Conservation (phyloP, 2,329 filamentous ascomycete genomes). For the Diaporthe sp. region DNA sequence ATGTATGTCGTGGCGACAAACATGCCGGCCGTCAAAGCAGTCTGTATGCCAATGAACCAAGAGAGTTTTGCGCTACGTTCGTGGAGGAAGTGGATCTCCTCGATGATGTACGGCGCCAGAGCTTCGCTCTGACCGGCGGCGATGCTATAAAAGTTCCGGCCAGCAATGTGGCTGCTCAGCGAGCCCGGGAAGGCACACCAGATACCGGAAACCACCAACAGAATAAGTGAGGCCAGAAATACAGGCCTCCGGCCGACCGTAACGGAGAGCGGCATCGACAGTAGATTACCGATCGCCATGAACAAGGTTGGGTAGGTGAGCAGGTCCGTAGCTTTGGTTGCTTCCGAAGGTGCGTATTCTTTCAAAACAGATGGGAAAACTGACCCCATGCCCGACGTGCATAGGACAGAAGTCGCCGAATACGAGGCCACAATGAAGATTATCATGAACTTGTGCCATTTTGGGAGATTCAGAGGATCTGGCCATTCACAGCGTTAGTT, state of each 20-base stretch:
- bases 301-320: neutral
- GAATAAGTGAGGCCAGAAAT: neutral
- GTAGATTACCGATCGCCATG: neutral
- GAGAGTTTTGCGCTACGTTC: constrained; percentile 1
- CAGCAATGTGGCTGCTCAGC: neutral
- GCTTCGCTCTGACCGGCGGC: constrained; percentile 4
- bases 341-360: neutral
- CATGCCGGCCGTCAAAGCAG: neutral
- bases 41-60: constrained; percentile 11
- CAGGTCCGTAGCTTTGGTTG: neutral
- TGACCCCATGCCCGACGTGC: neutral
- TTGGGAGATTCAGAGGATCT: neutral
- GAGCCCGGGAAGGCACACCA: constrained; percentile 1
- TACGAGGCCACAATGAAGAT: neutral
- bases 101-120: neutral
- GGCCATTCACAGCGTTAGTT: neutral
- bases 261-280: neutral
- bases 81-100: constrained; percentile 18
- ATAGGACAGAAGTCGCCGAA: neutral
- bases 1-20: constrained; percentile 10
- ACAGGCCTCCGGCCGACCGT: neutral
- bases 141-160: constrained; percentile 3
- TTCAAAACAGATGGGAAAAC: neutral
- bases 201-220: neutral
- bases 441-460: constrained; percentile 2